Percentiles rank a stretch among this genome's conserved stretches.
Conservation (phyloP, 148 eudicot genomes). For the Cornus florida region DNA sequence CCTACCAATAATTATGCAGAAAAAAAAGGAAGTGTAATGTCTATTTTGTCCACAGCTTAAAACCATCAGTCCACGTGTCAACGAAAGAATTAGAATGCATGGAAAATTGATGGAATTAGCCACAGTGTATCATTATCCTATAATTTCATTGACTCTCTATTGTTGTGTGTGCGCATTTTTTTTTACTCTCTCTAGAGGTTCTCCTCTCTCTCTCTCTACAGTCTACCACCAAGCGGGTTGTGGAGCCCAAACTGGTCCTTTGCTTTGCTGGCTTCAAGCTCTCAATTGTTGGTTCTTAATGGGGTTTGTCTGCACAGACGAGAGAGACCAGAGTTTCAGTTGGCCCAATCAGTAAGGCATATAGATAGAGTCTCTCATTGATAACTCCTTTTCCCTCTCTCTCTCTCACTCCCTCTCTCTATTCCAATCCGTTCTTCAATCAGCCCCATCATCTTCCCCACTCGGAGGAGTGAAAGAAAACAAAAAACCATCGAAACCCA, state of each 20-base stretch:
- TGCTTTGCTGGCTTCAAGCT: constrained; percentile 70
- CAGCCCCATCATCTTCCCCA: neutral
- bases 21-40: neutral
- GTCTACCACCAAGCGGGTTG: constrained; percentile 24
- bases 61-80: neutral
- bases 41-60: neutral
- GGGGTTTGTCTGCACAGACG: constrained; percentile 44
- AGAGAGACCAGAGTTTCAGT: constrained; percentile 26
- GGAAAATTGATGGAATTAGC: neutral
- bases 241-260: constrained; percentile 65
- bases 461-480: neutral
- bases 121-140: neutral
- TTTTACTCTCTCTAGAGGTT: constrained; percentile 15
- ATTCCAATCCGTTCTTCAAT: neutral
- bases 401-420: constrained; percentile 9
- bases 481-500: constrained; percentile 17
- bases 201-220: constrained; percentile 12
- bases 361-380: constrained; percentile 14
- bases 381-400: constrained; percentile 14
- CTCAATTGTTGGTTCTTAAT: constrained; percentile 53
- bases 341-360: constrained; percentile 17
- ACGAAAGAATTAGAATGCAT: neutral
- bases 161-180: too few relatives aligned
- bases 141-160: constrained; percentile 3
- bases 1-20: neutral